These are phyloP conservation scores for Beta lomatogona DNA, from an alignment of 179 eudicot genomes.

Conservation along the genomic window DNA sequence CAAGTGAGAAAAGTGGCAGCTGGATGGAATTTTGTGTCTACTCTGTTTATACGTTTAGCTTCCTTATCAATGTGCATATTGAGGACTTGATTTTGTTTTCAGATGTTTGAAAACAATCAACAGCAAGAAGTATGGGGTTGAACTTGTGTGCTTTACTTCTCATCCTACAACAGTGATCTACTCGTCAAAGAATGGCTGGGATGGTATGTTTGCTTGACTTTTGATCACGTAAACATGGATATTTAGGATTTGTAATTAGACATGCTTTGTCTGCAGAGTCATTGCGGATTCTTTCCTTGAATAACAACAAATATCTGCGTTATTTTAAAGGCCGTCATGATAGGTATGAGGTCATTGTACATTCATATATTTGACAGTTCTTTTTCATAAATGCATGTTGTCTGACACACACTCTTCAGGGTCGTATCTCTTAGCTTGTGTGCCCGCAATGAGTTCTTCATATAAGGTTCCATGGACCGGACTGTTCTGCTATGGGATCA, in stretches of 20 bases:
- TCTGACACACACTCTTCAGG: constrained; percentile 41
- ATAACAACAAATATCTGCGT: constrained; percentile 94
- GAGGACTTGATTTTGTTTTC: constrained; percentile 23
- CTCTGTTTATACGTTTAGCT: background rate
- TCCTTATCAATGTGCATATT: background rate
- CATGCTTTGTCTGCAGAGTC: constrained; percentile 59
- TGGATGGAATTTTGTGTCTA: background rate
- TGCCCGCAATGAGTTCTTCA: constrained; percentile 72
- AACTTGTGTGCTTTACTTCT: constrained; percentile 86
- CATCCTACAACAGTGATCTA: constrained; percentile 97
- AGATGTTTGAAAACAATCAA: constrained; percentile 97
- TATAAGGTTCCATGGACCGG: constrained; percentile 93
- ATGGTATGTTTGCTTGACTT: constrained; percentile 58
- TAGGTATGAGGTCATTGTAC: constrained; percentile 50
- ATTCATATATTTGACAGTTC: background rate
- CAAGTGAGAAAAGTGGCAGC: background rate
- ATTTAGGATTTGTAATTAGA: constrained; percentile 13
- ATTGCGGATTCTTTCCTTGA: constrained; percentile 88
- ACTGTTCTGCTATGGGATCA: constrained; percentile 98
- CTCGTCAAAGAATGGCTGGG: constrained; percentile 99
- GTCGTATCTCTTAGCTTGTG: constrained; percentile 97
- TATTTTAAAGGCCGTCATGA: constrained; percentile 99
- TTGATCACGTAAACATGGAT: background rate
- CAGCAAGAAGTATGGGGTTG: constrained; percentile 98
- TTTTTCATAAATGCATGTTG: constrained; percentile 4